These are phyloP conservation scores for Cystobasidium onofrii DNA, from an alignment of 768 basidiomycete species.

Conservation along the genomic window DNA sequence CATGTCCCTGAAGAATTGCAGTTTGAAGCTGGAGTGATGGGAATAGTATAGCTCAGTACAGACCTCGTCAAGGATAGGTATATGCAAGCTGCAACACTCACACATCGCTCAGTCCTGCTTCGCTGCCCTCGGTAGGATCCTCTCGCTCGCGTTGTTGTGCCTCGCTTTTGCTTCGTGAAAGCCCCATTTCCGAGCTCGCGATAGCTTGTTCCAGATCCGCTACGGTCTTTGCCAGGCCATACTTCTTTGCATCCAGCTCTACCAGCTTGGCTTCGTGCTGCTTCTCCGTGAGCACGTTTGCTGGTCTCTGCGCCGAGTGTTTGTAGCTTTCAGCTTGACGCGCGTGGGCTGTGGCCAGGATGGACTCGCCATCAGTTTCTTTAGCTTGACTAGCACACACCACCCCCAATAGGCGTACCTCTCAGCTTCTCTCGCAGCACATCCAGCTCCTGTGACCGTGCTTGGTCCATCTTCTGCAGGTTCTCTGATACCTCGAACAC, in stretches of 20 bases:
- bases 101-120: background rate
- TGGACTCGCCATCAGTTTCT: no score
- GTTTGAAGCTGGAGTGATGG: background rate
- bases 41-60: background rate
- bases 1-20: constrained; percentile 7
- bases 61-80: no score
- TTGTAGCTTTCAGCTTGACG: constrained; percentile 30
- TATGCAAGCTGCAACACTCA: background rate
- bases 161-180: background rate
- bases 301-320: constrained; percentile 17
- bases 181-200: constrained; percentile 3
- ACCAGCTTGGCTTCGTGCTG: constrained; percentile 18
- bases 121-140: background rate
- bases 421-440: constrained; percentile 7
- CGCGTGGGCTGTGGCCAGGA: constrained; percentile 10
- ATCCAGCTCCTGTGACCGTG: constrained; percentile 10
- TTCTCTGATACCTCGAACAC: background rate
- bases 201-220: constrained; percentile 20
- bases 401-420: background rate
- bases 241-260: constrained; percentile 12
- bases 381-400: background rate
- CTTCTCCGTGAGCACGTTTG: constrained; percentile 12
- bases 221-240: constrained; percentile 10
- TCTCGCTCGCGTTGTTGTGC: background rate
- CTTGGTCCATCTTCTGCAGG: constrained; percentile 15